Evolutionary conservation across 2,329 filamentous ascomycete species (phyloP).

Genomic region (Hymenoscyphus salicellus): DNA sequence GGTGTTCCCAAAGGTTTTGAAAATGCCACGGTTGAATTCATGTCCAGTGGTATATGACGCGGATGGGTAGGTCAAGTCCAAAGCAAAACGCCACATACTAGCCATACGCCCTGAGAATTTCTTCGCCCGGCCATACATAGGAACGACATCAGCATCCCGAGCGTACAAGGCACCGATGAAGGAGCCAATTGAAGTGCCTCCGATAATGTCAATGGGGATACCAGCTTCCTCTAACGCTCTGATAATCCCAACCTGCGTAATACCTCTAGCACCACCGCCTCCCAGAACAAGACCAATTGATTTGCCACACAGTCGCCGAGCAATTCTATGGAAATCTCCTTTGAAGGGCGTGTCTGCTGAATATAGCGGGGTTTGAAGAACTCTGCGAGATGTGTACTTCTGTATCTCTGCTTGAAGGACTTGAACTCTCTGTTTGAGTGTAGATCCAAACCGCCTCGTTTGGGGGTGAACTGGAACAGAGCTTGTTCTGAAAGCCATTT

Average conservation of each 20-base stretch:
- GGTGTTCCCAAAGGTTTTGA: conserved; percentile 94
- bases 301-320: conserved; percentile 84
- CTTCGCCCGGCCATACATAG: conserved; percentile 94
- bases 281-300: conserved; percentile 92
- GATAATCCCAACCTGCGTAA: conserved; percentile 91
- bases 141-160: conserved; percentile 91
- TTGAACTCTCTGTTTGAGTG: conserved; percentile 88
- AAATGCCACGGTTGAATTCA: conserved; percentile 98
- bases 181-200: conserved; percentile 92
- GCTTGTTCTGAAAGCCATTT: conserved; percentile 83
- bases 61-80: conserved; percentile 94
- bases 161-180: conserved; percentile 96
- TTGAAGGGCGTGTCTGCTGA: conserved; percentile 91
- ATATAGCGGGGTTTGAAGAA: conserved; percentile 86
- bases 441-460: conserved; percentile 75
- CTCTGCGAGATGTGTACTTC: conserved; percentile 91
- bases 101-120: conserved; percentile 99
- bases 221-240: conserved; percentile 92
- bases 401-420: conserved; percentile 95
- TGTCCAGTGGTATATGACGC: conserved; percentile 97
- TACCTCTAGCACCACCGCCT: conserved; percentile 86
- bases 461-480: conserved; percentile 73
- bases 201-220: conserved; percentile 91
- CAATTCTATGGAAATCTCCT: conserved; percentile 91
- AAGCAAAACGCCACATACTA: conserved; percentile 96